Conservation (phyloP, 179 eudicot species). For the Heliamphora pulchella region DNA sequence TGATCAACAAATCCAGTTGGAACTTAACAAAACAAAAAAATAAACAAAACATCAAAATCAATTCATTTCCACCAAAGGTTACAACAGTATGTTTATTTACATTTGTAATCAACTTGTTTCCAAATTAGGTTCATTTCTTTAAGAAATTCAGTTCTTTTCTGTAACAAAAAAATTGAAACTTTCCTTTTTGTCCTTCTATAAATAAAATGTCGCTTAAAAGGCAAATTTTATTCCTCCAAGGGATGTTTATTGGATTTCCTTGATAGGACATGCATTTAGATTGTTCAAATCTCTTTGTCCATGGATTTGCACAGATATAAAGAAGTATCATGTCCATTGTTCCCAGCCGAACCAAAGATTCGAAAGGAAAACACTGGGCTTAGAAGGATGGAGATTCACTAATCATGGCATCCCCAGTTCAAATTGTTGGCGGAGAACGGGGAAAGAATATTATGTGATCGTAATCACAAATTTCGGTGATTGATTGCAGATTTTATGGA, state of each 20-base stretch:
- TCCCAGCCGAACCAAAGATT: not conserved
- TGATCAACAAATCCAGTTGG: not conserved
- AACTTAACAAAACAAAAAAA: not conserved
- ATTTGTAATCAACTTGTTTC: no score
- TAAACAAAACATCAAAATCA: not conserved
- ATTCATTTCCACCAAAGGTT: not conserved
- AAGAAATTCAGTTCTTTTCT: not conserved
- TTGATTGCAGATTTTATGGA: no score
- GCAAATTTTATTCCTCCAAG: not conserved
- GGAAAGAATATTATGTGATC: no score
- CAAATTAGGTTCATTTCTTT: not conserved
- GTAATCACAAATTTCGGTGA: no score
- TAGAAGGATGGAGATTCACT: not conserved
- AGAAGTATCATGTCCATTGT: not conserved
- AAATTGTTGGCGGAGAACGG: no score
- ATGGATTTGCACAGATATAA: not conserved
- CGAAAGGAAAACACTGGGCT: not conserved
- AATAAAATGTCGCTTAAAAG: no score
- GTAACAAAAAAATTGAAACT: not conserved
- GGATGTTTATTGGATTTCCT: not conserved
- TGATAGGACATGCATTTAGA: not conserved
- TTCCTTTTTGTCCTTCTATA: no score
- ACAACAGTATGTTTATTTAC: not conserved
- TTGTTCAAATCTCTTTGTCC: not conserved
- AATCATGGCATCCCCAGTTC: not conserved